Percentiles rank a stretch among this genome's conserved stretches.
Conservation (phyloP, 140 eudicot genomes). For the Cichorium intybus region DNA sequence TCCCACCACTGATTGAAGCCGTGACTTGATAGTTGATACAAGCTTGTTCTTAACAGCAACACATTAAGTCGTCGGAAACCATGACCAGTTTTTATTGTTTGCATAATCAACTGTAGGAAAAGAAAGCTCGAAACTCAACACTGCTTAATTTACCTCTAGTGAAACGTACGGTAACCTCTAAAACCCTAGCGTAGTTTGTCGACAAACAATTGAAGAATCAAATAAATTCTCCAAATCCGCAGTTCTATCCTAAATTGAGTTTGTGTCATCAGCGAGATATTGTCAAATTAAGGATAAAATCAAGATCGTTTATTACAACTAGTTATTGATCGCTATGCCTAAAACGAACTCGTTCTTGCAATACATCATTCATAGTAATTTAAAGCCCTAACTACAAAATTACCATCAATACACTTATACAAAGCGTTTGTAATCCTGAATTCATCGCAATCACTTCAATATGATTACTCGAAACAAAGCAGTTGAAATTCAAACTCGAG, state of each 20-base stretch:
- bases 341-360: neutral
- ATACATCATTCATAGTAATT: neutral
- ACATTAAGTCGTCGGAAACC: conserved; percentile 40
- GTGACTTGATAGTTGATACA: too few relatives aligned
- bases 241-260: neutral
- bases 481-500: neutral
- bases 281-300: neutral
- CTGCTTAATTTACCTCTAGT: conserved; percentile 10
- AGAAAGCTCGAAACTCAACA: conserved; percentile 21
- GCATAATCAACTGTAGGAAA: conserved; percentile 30
- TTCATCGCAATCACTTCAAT: neutral
- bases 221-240: conserved; percentile 1
- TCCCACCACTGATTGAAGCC: conserved; percentile 46
- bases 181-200: neutral
- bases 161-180: conserved; percentile 3
- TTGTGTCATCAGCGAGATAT: neutral
- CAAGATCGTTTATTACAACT: neutral
- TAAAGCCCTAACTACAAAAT: conserved; percentile 23
- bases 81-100: conserved; percentile 4
- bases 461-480: neutral
- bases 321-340: neutral
- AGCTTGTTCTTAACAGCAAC: conserved; percentile 34
- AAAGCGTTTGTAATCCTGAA: neutral
- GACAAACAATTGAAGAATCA: conserved; percentile 7
- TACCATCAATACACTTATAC: neutral